phyloP scores from a whole-genome alignment of 2,329 filamentous ascomycete genomes.

The Neonectria sp. region DNA sequence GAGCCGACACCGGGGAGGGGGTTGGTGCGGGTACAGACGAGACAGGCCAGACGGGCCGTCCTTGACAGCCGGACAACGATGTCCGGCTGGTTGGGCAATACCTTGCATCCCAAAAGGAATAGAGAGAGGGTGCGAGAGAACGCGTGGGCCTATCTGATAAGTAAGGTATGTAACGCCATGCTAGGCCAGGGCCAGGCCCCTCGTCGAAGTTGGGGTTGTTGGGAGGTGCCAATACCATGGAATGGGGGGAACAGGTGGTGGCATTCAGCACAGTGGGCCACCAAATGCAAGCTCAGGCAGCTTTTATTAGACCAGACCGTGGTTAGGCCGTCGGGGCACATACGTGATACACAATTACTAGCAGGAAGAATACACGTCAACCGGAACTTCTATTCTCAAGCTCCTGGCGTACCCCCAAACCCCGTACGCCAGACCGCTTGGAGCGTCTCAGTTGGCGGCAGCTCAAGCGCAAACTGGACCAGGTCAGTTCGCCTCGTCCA shows the following conservation, averaged over 20 bases:
- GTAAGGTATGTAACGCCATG: conserved; percentile 11
- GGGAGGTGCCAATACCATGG: conserved; percentile 13
- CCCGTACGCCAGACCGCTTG: conserved; percentile 12
- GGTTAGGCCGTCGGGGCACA: conserved; percentile 20
- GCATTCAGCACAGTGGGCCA: conserved; percentile 25
- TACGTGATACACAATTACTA: not conserved
- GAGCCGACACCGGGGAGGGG: conserved; percentile 48
- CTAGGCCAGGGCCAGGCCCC: conserved; percentile 31
- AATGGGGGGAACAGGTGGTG: conserved; percentile 7
- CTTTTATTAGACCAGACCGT: conserved; percentile 20
- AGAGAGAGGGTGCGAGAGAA: conserved; percentile 11
- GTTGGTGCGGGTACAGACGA: conserved; percentile 39
- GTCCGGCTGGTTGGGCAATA: conserved; percentile 38
- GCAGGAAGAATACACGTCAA: not conserved
- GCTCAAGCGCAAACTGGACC: conserved; percentile 4
- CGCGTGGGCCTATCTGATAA: conserved; percentile 38
- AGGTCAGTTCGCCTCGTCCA: conserved; percentile 7
- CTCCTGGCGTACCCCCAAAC: conserved; percentile 18
- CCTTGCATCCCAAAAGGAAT: conserved; percentile 19
- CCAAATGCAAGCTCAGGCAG: conserved; percentile 13
- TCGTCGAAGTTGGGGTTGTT: conserved; percentile 29
- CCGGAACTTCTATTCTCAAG: conserved; percentile 14
- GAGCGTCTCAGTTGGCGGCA: conserved; percentile 17
- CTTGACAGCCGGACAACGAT: conserved; percentile 40
- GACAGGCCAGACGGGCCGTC: conserved; percentile 25